Conservation (phyloP, 1,139 yeast species). For the Starmera stellimalicola region DNA sequence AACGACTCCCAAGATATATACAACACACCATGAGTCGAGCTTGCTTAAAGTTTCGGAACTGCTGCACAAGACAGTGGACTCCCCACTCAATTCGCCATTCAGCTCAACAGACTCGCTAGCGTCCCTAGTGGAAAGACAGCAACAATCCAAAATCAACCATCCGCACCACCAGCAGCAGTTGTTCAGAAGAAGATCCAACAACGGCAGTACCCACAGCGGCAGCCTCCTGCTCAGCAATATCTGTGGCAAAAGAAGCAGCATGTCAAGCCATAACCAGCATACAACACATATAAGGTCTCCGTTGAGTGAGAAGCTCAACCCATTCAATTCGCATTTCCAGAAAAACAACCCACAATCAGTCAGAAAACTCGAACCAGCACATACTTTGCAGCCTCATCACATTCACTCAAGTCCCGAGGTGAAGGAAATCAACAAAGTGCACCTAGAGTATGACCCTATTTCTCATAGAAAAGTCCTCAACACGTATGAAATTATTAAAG, state of each 20-base stretch:
- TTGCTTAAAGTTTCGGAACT: slow-evolving; percentile 10
- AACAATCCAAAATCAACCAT: slow-evolving; percentile 28
- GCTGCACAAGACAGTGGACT: slow-evolving; percentile 10
- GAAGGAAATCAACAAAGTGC: slow-evolving; percentile 76
- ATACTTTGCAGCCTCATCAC: slow-evolving; percentile 14
- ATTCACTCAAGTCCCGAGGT: slow-evolving; percentile 33
- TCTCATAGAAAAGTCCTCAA: slow-evolving; percentile 78
- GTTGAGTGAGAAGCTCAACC: slow-evolving; percentile 1
- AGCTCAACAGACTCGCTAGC: slow-evolving; percentile 31
- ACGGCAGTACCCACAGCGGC: no score
- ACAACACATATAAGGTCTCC: slow-evolving; percentile 2
- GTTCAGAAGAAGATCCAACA: slow-evolving; percentile 5
- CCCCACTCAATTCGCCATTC: slow-evolving; percentile 17
- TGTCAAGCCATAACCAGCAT: background rate
- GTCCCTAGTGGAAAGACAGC: slow-evolving; percentile 28
- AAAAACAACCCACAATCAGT: background rate
- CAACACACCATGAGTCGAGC: background rate
- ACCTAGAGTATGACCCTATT: slow-evolving; percentile 82
- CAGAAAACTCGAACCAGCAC: slow-evolving; percentile 14
- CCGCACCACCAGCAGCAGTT: slow-evolving; percentile 29
- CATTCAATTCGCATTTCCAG: background rate
- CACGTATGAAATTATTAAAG: slow-evolving; percentile 80
- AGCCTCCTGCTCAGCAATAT: no score
- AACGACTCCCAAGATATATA: no score
- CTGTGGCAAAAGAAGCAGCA: no score